Percentiles rank a stretch among this genome's conserved stretches.
Evolutionary conservation across 495 filamentous ascomycete species (phyloP).

Genomic region (Cetradonia linearis): DNA sequence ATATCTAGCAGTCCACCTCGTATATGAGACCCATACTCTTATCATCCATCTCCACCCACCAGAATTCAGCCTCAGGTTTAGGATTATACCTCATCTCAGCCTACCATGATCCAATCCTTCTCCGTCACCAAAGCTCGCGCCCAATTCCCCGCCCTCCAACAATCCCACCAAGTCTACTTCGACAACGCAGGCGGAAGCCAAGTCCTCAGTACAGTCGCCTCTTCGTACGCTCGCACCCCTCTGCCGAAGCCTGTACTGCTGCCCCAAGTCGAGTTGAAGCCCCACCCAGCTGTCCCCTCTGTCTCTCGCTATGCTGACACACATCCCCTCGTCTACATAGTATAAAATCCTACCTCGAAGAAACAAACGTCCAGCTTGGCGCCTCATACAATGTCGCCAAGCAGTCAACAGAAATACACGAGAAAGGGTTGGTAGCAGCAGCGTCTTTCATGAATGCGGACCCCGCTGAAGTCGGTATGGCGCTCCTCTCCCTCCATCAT

Average conservation of each 20-base stretch:
- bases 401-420: slow-evolving; percentile 45
- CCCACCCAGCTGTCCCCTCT: background rate
- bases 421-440: slow-evolving; percentile 46
- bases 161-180: slow-evolving; percentile 53
- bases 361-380: slow-evolving; percentile 63
- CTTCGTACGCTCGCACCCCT: slow-evolving; percentile 42
- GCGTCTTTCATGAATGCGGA: slow-evolving; percentile 59
- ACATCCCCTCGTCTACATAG: background rate
- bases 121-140: slow-evolving; percentile 44
- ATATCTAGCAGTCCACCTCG: background rate
- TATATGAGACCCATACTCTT: background rate
- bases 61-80: background rate
- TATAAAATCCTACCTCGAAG: slow-evolving; percentile 52
- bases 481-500: background rate
- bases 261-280: background rate
- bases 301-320: background rate
- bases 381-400: slow-evolving; percentile 49
- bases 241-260: background rate
- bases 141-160: slow-evolving; percentile 54
- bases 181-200: slow-evolving; percentile 72
- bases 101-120: slow-evolving; percentile 28
- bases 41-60: background rate
- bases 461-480: slow-evolving; percentile 47
- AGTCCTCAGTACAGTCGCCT: slow-evolving; percentile 49
- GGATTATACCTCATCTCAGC: background rate